A percentile compares a stretch with the other conserved stretches of the same genome.
phyloP scores from a whole-genome alignment of 306 rosid species.

The barrel medic (Medicago truncatula) region MtrunA17r5.0-ANR NC_053045.1:36237501-36238000 shows the following conservation, averaged over 20 bases:
- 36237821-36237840: not conserved
- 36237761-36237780: not conserved
- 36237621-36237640: not conserved
- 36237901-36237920: not conserved
- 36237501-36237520: too few relatives aligned
- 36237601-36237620: not conserved
- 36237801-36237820: slow-evolving; percentile 26
- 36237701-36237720: slow-evolving; percentile 6
- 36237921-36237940: not conserved
- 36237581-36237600: too few relatives aligned
- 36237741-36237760: not conserved
- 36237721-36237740: slow-evolving; percentile 41
- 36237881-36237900: too few relatives aligned
- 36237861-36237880: not conserved
- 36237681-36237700: not conserved
- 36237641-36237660: not conserved
- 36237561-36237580: too few relatives aligned
- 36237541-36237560: too few relatives aligned
- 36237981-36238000: not conserved
- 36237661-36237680: not conserved
- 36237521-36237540: too few relatives aligned
- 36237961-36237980: not conserved
- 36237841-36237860: not conserved
- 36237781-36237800: not conserved
- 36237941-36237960: not conserved